A percentile compares a stretch with the other conserved stretches of the same genome.
Evolutionary conservation across 2,329 filamentous ascomycete species (phyloP).

Genomic region (Monascus ruber): DNA sequence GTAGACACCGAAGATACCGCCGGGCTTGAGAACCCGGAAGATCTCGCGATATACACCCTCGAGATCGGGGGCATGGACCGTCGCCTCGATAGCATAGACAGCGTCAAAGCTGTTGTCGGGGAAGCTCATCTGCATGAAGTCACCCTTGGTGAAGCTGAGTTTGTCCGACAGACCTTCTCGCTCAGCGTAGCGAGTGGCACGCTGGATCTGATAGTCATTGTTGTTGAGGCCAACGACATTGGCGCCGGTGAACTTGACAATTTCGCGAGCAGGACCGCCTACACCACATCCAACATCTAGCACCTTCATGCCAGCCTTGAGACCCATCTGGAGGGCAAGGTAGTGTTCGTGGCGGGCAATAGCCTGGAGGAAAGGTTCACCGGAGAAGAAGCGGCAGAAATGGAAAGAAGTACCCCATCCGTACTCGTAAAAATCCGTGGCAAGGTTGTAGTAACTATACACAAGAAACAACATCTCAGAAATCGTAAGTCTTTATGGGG

Average conservation of each 20-base stretch:
- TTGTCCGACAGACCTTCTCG: constrained; percentile 73
- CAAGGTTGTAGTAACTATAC: constrained; percentile 82
- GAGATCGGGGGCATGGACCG: constrained; percentile 81
- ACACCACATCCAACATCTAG: constrained; percentile 96
- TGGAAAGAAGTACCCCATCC: constrained; percentile 96
- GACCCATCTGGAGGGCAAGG: constrained; percentile 76
- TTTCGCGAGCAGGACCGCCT: constrained; percentile 87
- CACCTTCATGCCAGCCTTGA: constrained; percentile 78
- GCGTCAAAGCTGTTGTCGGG: constrained; percentile 85
- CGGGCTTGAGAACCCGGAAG: constrained; percentile 88
- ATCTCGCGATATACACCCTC: constrained; percentile 92
- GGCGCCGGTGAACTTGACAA: constrained; percentile 85
- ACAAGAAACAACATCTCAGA: background rate
- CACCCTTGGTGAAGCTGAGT: constrained; percentile 80
- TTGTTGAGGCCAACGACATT: constrained; percentile 93
- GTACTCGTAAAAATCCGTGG: constrained; percentile 94
- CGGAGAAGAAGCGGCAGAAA: constrained; percentile 84
- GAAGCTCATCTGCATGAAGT: constrained; percentile 99
- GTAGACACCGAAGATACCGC: constrained; percentile 91
- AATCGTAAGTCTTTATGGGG: no score
- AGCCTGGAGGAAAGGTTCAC: constrained; percentile 79
- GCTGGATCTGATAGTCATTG: constrained; percentile 98
- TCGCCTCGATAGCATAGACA: constrained; percentile 95
- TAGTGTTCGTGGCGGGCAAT: constrained; percentile 97
- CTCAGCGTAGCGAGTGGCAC: constrained; percentile 71